Evolutionary conservation across 805 yeast species (phyloP).

Genomic region (Kodamaea sagamina): DNA sequence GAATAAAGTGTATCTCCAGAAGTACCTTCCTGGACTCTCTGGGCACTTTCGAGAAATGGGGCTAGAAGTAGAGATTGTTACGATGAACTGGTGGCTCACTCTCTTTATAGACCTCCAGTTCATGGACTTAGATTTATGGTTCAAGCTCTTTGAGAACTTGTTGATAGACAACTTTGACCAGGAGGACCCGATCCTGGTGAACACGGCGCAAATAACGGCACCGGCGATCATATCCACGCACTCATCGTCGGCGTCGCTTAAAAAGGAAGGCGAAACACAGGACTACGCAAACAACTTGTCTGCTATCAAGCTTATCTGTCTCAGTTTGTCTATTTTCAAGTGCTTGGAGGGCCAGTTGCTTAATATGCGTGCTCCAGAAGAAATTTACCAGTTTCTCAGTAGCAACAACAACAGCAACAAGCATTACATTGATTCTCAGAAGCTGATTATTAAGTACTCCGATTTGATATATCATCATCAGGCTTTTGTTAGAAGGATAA

Average conservation of each 20-base stretch:
- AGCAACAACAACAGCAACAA: constrained; percentile 11
- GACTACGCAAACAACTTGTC: constrained; percentile 10
- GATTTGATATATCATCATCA: constrained; percentile 16
- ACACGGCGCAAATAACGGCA: background rate
- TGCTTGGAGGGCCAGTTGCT: constrained; percentile 35
- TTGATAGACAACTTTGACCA: constrained; percentile 19
- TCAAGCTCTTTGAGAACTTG: constrained; percentile 53
- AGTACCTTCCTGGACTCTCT: constrained; percentile 40
- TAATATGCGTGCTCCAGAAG: constrained; percentile 25
- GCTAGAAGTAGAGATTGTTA: constrained; percentile 50
- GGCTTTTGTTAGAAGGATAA: constrained; percentile 9
- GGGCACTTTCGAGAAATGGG: constrained; percentile 34
- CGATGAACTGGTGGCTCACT: constrained; percentile 59
- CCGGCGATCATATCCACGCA: constrained; percentile 1
- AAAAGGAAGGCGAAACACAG: background rate
- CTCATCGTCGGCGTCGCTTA: constrained; percentile 1
- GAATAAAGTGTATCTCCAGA: constrained; percentile 31
- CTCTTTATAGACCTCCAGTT: constrained; percentile 49
- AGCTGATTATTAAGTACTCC: constrained; percentile 12
- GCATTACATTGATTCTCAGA: constrained; percentile 6
- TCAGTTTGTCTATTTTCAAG: constrained; percentile 39
- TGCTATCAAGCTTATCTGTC: constrained; percentile 33
- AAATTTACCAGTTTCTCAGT: constrained; percentile 27
- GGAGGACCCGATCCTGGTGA: constrained; percentile 1
- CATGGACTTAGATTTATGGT: constrained; percentile 52